A percentile compares a stretch with the other conserved stretches of the same genome.
phyloP scores from a whole-genome alignment of 768 basidiomycete genomes.

The Chiua virens region DNA sequence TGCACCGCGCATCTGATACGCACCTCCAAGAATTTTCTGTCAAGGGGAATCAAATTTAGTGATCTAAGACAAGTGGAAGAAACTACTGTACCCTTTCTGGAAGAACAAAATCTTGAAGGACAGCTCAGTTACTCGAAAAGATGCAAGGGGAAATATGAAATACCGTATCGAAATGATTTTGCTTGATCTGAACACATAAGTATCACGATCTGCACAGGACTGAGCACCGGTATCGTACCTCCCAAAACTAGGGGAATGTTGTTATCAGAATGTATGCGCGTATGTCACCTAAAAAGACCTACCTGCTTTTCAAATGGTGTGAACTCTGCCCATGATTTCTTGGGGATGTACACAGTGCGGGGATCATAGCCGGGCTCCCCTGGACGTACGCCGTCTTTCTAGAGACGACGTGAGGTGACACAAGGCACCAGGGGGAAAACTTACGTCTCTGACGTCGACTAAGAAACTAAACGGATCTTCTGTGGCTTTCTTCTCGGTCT shows the following conservation, averaged over 20 bases:
- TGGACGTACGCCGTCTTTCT: conserved; percentile 82
- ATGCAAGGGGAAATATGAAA: conserved; percentile 5
- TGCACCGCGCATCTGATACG: neutral
- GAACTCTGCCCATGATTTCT: conserved; percentile 73
- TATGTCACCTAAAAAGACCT: conserved; percentile 6
- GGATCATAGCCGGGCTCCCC: conserved; percentile 89
- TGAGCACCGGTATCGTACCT: conserved; percentile 42
- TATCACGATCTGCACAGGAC: neutral
- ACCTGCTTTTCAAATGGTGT: conserved; percentile 96
- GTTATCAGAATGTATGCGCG: neutral
- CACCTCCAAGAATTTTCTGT: conserved; percentile 80
- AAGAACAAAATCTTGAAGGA: conserved; percentile 79
- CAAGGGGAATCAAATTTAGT: conserved; percentile 21
- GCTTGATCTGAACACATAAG: conserved; percentile 77
- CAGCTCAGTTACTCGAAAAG: conserved; percentile 15
- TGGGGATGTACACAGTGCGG: conserved; percentile 80
- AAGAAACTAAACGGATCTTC: conserved; percentile 82
- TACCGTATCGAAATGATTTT: conserved; percentile 95
- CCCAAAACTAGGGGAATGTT: conserved; percentile 58
- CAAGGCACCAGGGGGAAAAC: conserved; percentile 13
- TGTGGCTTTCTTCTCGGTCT: conserved; percentile 75
- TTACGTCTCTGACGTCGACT: conserved; percentile 66
- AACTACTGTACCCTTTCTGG: conserved; percentile 79
- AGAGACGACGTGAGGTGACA: neutral
- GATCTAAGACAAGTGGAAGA: conserved; percentile 4